These are phyloP conservation scores for Aspergillus sp. DNA, from an alignment of 2,329 filamentous ascomycete genomes.

Conservation along the genomic window DNA sequence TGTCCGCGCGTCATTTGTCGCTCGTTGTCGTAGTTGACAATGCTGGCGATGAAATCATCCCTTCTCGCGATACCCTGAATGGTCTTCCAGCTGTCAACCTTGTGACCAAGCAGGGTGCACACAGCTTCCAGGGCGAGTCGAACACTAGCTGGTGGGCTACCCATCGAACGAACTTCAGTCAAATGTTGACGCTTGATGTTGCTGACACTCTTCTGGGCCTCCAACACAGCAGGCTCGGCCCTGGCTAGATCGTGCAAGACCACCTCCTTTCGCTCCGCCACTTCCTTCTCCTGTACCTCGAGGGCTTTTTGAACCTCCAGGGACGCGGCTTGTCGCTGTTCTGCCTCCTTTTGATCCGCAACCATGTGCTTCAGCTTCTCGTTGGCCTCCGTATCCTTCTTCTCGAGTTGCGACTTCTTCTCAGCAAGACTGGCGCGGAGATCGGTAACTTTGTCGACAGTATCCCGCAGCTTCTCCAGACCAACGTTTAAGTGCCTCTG, in stretches of 20 bases:
- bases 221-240: slow-evolving; percentile 86
- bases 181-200: slow-evolving; percentile 98
- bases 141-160: slow-evolving; percentile 82
- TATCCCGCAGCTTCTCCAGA: slow-evolving; percentile 93
- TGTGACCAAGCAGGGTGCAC: slow-evolving; percentile 87
- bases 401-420: slow-evolving; percentile 89
- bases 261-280: slow-evolving; percentile 73
- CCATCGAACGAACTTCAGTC: slow-evolving; percentile 96
- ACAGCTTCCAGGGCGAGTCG: slow-evolving; percentile 92
- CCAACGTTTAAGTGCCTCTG: slow-evolving; percentile 97
- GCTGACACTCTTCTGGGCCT: slow-evolving; percentile 92
- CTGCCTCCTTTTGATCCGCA: slow-evolving; percentile 87
- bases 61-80: slow-evolving; percentile 81
- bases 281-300: slow-evolving; percentile 82
- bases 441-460: slow-evolving; percentile 93
- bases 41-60: slow-evolving; percentile 96
- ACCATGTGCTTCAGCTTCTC: slow-evolving; percentile 98
- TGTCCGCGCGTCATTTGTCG: slow-evolving; percentile 81
- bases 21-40: slow-evolving; percentile 95
- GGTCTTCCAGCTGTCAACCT: slow-evolving; percentile 81
- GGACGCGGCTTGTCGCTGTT: slow-evolving; percentile 81
- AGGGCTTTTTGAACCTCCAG: slow-evolving; percentile 81
- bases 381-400: slow-evolving; percentile 90
- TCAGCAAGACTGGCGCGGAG: slow-evolving; percentile 82
- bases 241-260: slow-evolving; percentile 81